Conservation (phyloP, 257 asterid species). For the Petunia axillaris region DNA sequence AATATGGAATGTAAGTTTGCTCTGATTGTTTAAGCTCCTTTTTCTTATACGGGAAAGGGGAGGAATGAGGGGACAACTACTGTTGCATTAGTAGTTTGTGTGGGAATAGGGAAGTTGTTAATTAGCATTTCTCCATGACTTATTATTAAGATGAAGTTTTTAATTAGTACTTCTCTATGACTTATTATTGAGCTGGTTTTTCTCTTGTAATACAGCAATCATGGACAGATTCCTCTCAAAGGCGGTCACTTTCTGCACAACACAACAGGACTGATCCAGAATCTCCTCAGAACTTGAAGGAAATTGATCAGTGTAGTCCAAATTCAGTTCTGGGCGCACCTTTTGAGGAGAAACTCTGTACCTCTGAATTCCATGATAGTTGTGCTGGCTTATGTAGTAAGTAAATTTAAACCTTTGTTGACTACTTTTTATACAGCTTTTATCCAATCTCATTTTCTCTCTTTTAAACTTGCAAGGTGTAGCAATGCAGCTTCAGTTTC, state of each 20-base stretch:
- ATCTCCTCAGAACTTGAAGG: constrained; percentile 42
- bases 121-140: no score
- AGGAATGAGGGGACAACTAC: no score
- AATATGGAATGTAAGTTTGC: no score
- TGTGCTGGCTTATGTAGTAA: constrained; percentile 39
- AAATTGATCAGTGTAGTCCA: constrained; percentile 59
- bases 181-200: no score
- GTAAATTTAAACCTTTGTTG: constrained; percentile 20
- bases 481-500: constrained; percentile 48
- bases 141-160: no score
- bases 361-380: constrained; percentile 37
- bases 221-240: constrained; percentile 30
- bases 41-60: no score
- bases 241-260: constrained; percentile 37
- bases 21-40: no score
- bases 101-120: no score
- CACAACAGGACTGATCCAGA: constrained; percentile 32
- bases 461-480: constrained; percentile 47
- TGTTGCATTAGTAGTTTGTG: no score
- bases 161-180: no score
- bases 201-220: no score
- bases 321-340: constrained; percentile 63
- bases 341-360: constrained; percentile 31
- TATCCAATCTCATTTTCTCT: constrained; percentile 22
- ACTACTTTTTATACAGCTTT: not conserved